phyloP scores from a whole-genome alignment of 1,284 basidiomycete genomes.

The Cryptococcus jaspeensis region DNA sequence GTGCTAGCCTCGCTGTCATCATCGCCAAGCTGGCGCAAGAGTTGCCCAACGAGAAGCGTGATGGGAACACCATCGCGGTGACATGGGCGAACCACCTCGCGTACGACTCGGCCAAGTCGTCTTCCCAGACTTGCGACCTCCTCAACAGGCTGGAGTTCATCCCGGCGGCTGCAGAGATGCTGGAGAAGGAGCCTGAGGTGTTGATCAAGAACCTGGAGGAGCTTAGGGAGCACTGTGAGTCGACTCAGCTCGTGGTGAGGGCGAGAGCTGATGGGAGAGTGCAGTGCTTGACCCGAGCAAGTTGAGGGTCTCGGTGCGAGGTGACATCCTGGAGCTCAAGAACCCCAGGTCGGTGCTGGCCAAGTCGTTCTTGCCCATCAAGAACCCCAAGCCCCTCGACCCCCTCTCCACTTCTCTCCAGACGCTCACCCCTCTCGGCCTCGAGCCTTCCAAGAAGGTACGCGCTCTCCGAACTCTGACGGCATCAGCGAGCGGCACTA shows the following conservation, averaged over 20 bases:
- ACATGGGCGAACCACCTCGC: slow-evolving; percentile 70
- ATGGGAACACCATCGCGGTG: slow-evolving; percentile 75
- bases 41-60: slow-evolving; percentile 89
- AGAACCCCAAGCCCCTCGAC: slow-evolving; percentile 61
- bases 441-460: slow-evolving; percentile 70
- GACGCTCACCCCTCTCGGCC: slow-evolving; percentile 73
- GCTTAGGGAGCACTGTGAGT: slow-evolving; percentile 67
- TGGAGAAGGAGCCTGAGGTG: slow-evolving; percentile 71
- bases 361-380: slow-evolving; percentile 65
- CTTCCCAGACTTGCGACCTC: slow-evolving; percentile 69
- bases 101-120: slow-evolving; percentile 67
- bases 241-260: too few relatives aligned
- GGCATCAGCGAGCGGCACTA: not conserved
- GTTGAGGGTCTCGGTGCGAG: slow-evolving; percentile 82
- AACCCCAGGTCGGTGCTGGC: slow-evolving; percentile 71
- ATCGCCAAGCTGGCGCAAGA: slow-evolving; percentile 87
- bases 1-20: slow-evolving; percentile 71
- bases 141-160: slow-evolving; percentile 76
- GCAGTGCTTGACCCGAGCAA: slow-evolving; percentile 76
- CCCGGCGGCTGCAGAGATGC: slow-evolving; percentile 68
- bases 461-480: too few relatives aligned
- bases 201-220: slow-evolving; percentile 73
- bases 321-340: slow-evolving; percentile 72
- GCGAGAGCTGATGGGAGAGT: too few relatives aligned
- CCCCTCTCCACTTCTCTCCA: slow-evolving; percentile 68